These are phyloP conservation scores for Cercospora sp. DNA, from an alignment of 2,329 filamentous ascomycete species.

Conservation along the genomic window DNA sequence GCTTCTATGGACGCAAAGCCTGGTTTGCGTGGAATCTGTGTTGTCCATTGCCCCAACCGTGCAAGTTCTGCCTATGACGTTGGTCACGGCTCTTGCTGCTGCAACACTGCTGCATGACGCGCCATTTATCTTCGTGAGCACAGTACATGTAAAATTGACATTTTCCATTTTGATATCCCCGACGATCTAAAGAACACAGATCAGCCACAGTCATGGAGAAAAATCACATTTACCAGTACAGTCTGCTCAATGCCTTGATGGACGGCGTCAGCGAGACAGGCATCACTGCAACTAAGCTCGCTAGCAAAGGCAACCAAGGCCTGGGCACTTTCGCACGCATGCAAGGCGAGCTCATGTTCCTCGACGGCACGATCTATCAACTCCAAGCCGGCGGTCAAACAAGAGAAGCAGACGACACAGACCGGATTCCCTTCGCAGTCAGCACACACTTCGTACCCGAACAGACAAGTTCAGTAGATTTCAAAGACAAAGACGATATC, in stretches of 20 bases:
- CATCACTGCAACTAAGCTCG: constrained; percentile 50
- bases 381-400: constrained; percentile 42
- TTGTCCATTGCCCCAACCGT: background rate
- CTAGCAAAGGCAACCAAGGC: constrained; percentile 52
- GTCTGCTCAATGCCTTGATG: constrained; percentile 48
- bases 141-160: background rate
- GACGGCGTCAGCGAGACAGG: constrained; percentile 49
- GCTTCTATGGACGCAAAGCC: background rate
- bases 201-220: constrained; percentile 31
- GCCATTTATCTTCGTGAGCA: background rate
- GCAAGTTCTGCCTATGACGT: background rate
- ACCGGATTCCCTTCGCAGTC: constrained; percentile 45
- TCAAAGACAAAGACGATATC: constrained; percentile 32
- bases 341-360: constrained; percentile 48
- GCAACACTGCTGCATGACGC: background rate
- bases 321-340: constrained; percentile 50
- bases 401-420: constrained; percentile 36
- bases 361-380: constrained; percentile 47
- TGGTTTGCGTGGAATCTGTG: background rate
- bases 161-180: background rate
- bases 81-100: background rate
- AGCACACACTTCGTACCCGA: constrained; percentile 38
- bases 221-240: constrained; percentile 49
- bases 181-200: background rate
- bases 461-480: constrained; percentile 27